Conservation (phyloP, 257 asterid species). For the Solanum habrochaites region DNA sequence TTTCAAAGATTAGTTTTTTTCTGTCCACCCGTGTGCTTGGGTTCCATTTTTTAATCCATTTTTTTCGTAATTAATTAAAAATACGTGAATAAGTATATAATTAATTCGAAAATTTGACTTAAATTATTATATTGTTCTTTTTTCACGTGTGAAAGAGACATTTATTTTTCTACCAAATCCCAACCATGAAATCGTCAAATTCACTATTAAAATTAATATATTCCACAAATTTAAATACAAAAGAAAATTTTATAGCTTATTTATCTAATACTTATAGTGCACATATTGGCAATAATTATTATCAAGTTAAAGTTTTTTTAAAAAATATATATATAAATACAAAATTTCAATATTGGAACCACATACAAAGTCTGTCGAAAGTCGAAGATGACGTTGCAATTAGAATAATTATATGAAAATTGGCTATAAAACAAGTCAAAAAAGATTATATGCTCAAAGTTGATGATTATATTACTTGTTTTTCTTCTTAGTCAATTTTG, state of each 20-base stretch:
- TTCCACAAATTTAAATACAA: not conserved
- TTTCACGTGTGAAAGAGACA: not conserved
- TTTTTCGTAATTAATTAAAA: not conserved
- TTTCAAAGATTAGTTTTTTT: not conserved
- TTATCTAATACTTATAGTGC: not conserved
- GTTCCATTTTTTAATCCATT: not conserved
- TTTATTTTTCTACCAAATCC: not conserved
- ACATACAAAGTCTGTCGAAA: not conserved
- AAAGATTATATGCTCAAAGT: not conserved
- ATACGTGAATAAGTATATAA: too few species aligned
- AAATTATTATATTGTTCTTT: too few species aligned
- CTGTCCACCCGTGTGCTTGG: not conserved
- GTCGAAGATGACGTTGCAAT: not conserved
- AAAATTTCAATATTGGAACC: not conserved
- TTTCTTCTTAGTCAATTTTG: not conserved
- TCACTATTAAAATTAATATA: not conserved
- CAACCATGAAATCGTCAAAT: too few species aligned
- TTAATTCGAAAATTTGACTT: too few species aligned
- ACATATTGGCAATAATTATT: not conserved
- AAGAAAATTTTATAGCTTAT: not conserved
- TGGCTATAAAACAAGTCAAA: not conserved
- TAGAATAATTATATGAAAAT: not conserved
- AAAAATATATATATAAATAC: not conserved
- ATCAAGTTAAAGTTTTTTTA: not conserved
- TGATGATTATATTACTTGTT: not conserved